Evolutionary conservation across 148 eudicot species (phyloP), one percentile per base, ranked within the genome.

Genomic region (Selenicereus undatus): DNA sequence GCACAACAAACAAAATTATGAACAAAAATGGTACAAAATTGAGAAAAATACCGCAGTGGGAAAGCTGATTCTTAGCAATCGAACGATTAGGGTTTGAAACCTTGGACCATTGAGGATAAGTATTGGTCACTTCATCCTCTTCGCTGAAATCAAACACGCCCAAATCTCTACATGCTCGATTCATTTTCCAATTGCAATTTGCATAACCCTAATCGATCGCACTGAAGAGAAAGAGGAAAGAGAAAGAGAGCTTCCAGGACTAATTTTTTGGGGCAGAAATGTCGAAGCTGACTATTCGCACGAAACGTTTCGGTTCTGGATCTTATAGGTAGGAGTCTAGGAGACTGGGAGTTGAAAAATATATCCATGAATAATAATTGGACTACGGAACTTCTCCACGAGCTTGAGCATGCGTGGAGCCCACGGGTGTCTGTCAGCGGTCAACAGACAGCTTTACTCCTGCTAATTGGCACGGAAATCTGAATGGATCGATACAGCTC

Each of bases 81-180:
- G 82, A 66, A 72, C 42, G 22, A 76, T 39, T 86, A 86, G 89
- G 90, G 85, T 83, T 88, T 73, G 76, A 30, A 26, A 69, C 20
- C 50, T 87, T 83, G 45, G 80, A 54, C 68, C 79, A 56, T 52
- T 74, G 62, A n/a, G 62, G 22, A 79, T 30, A 29, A 78, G 69
- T 35, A 64, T 83, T 86, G 17, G 81, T 27, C 26, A 75, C 24
- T 71, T 85, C 86, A 24, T 89, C 92, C 35, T 91, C 92, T 62
- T 79, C 80, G 1, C 74, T 81, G 88, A 91, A 91, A 26, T 88
- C 92, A 51, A 86, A 90, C 60, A 87, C 90, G 10, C 82, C 85
- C 30, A 83, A 24, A 78, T 86, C 80, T 76, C 82, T 73, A 70
- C 77, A 68, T 18, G 29, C 12, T 29, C 72, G 60, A 52, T 81